Conservation (phyloP, 2,329 filamentous ascomycete genomes). For the Ceratocystis eucalypticola region DNA sequence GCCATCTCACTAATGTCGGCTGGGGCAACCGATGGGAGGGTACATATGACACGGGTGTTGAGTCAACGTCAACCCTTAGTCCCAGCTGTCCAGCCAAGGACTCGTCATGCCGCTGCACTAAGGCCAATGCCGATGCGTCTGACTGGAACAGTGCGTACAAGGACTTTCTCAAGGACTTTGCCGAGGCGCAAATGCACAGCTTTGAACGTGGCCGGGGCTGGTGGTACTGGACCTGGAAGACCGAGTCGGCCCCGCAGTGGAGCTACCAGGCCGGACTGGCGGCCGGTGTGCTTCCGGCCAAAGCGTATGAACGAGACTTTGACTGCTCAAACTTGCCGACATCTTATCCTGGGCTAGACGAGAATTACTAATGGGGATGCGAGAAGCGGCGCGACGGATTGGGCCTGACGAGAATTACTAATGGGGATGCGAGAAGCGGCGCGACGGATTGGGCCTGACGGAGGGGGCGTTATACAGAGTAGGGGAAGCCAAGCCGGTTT, state of each 20-base stretch:
- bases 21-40: conserved; percentile 86
- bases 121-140: conserved; percentile 60
- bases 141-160: conserved; percentile 65
- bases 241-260: conserved; percentile 77
- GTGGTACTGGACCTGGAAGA: conserved; percentile 99
- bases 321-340: conserved; percentile 49
- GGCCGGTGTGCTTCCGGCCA: conserved; percentile 64
- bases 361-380: conserved; percentile 24
- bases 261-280: conserved; percentile 71
- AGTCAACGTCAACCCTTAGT: conserved; percentile 46
- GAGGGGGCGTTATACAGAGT: background rate
- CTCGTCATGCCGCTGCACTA: conserved; percentile 54
- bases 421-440: too few species aligned
- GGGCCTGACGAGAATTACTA: too few species aligned
- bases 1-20: conserved; percentile 77
- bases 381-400: background rate
- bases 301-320: conserved; percentile 58
- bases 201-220: conserved; percentile 93
- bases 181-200: conserved; percentile 86
- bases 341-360: conserved; percentile 38
- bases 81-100: conserved; percentile 61
- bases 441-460: background rate
- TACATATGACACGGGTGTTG: conserved; percentile 57
- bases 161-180: conserved; percentile 74
- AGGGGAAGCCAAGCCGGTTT: too few species aligned